phyloP scores from a whole-genome alignment of 192 early-diverging fungal species.

The Gigaspora rosea region DNA sequence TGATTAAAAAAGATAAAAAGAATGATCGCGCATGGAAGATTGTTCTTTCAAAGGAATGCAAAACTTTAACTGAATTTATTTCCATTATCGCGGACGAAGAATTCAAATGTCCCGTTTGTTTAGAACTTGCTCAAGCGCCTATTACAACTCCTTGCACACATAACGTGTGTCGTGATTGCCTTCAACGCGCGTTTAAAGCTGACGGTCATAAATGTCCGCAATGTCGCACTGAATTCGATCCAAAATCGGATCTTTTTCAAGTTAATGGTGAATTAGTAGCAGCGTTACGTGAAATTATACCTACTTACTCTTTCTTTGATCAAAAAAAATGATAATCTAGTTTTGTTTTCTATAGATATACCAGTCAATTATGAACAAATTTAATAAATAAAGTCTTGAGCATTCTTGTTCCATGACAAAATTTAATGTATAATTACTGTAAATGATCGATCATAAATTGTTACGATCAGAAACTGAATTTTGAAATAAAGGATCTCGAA shows the following conservation, averaged over 20 bases:
- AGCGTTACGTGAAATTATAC: slow-evolving; percentile 25
- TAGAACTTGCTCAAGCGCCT: slow-evolving; percentile 36
- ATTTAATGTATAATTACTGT: too few relatives aligned
- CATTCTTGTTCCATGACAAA: too few relatives aligned
- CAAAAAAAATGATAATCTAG: too few relatives aligned
- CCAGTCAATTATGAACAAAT: too few relatives aligned
- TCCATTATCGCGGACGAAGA: slow-evolving; percentile 32
- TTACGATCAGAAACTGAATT: too few relatives aligned
- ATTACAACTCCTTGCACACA: slow-evolving; percentile 43
- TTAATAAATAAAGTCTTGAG: too few relatives aligned
- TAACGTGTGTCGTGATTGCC: slow-evolving; percentile 37
- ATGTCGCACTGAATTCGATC: slow-evolving; percentile 35
- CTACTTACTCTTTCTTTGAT: background rate
- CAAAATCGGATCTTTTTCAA: background rate
- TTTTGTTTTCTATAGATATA: too few relatives aligned
- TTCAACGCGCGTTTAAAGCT: slow-evolving; percentile 26
- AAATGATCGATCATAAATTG: too few relatives aligned
- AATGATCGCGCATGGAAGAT: slow-evolving; percentile 42
- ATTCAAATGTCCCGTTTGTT: slow-evolving; percentile 43
- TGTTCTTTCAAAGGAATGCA: slow-evolving; percentile 27
- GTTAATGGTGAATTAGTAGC: slow-evolving; percentile 31
- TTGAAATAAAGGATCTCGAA: too few relatives aligned
- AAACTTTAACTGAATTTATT: slow-evolving; percentile 43
- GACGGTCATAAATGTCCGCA: slow-evolving; percentile 29
- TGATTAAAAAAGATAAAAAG: slow-evolving; percentile 34